A percentile compares a stretch with the other conserved stretches of the same genome.
phyloP scores from a whole-genome alignment of 768 basidiomycete species.

The Leccinum sublutescens region DNA sequence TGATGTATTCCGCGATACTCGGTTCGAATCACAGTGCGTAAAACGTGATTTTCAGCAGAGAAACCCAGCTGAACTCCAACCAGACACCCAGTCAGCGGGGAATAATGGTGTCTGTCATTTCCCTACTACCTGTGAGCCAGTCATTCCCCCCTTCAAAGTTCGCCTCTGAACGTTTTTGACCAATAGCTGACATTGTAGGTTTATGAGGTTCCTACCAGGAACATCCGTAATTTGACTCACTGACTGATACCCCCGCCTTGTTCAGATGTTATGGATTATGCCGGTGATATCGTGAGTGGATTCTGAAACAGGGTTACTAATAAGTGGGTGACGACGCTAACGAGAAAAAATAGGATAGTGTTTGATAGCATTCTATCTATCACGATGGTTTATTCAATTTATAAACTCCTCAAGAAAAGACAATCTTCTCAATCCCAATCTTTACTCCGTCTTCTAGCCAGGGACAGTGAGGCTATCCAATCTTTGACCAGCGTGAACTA shows the following conservation, averaged over 20 bases:
- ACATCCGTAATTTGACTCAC: not conserved
- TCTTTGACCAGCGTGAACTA: not conserved
- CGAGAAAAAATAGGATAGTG: not conserved
- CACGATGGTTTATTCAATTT: conserved; percentile 4
- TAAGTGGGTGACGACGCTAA: not conserved
- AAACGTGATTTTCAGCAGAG: not conserved
- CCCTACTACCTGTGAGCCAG: not conserved
- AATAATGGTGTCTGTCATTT: not conserved
- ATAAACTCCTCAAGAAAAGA: not conserved
- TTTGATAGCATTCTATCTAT: not conserved
- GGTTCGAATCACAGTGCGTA: not conserved
- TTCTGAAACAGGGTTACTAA: no score
- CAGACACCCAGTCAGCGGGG: not conserved
- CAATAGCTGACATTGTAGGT: not conserved
- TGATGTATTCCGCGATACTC: not conserved
- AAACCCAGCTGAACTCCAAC: not conserved
- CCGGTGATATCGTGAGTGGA: conserved; percentile 1
- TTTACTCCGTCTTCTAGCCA: not conserved
- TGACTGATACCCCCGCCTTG: not conserved
- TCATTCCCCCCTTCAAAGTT: not conserved
- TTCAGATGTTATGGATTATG: conserved; percentile 1
- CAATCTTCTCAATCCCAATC: not conserved
- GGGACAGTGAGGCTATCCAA: conserved; percentile 13
- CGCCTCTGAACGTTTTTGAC: not conserved
- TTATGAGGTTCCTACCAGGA: not conserved